Percentiles rank a stretch among this genome's conserved stretches.
phyloP scores from a whole-genome alignment of 345 rosid genomes.

The Populus tremula region DNA sequence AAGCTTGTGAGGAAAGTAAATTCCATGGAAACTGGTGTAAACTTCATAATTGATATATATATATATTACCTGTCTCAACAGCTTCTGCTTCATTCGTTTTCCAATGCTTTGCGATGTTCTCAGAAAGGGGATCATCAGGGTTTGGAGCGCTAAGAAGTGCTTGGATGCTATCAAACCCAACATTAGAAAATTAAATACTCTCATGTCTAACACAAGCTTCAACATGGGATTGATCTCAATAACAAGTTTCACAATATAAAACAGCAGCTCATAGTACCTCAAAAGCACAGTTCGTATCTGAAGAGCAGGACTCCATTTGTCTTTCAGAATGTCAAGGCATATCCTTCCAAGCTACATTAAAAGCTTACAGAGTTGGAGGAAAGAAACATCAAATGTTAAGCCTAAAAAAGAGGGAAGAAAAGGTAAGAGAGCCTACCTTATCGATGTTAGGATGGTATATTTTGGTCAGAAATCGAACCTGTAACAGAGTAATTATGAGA shows the following conservation, averaged over 20 bases:
- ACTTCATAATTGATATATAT: not conserved
- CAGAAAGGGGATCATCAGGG: slow-evolving; percentile 97
- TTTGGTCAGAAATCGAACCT: slow-evolving; percentile 98
- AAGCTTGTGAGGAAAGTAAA: not conserved
- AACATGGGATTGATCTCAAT: not conserved
- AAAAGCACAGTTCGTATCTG: slow-evolving; percentile 95
- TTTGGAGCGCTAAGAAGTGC: slow-evolving; percentile 98
- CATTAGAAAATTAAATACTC: not conserved
- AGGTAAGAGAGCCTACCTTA: slow-evolving; percentile 49
- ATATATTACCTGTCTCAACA: slow-evolving; percentile 78
- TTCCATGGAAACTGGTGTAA: not conserved
- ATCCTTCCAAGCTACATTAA: slow-evolving; percentile 83
- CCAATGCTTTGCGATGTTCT: slow-evolving; percentile 99
- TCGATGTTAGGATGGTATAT: slow-evolving; percentile 98
- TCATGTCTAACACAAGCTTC: not conserved
- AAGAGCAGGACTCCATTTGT: slow-evolving; percentile 99
- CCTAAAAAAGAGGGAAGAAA: not conserved
- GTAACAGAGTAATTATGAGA: slow-evolving; percentile 25
- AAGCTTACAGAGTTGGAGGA: not conserved
- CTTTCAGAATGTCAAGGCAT: slow-evolving; percentile 97
- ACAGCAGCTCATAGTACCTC: slow-evolving; percentile 51
- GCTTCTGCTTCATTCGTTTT: slow-evolving; percentile 94
- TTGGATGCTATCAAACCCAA: slow-evolving; percentile 58
- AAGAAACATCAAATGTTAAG: not conserved
- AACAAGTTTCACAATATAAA: not conserved